Base-by-base conservation (phyloP, 768 basidiomycete species). In the Brasilioporus rufonigricans region DNA sequence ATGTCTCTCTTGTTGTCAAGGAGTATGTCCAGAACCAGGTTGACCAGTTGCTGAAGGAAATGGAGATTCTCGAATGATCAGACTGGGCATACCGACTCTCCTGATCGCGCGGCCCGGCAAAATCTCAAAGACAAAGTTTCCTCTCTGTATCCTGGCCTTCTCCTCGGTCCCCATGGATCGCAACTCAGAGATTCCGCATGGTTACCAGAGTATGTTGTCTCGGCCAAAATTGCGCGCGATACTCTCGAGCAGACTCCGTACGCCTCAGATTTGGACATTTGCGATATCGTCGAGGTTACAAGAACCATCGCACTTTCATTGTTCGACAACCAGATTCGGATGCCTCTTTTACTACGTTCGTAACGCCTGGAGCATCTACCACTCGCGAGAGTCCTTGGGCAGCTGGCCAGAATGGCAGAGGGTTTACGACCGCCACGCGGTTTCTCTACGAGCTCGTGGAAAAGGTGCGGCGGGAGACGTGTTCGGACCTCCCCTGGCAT, bases 331-430 rank as follows among this genome's bases (percentile, higher is more conserved):
- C 55, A 57, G 55, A 61, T 13, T 38, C 40, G 19, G 49, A 57
- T 36, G 48, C 55, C 18, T 38, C 48, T 43, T 44, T 41, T 32
- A 6, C 48, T 5, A 61, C 60, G 7, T 61, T 61, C 33, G 44
- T 64, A 31, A 56, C 50, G 8, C 43, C 53, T 27, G 59, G 62
- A n/a, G 39, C 48, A n/a, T 50, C 55, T 39, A 64, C 57, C 19
- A 62, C 55, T 31, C 54, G 62, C 21, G 49, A 50, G 26, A 63
- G 55, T 29, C 45, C 48, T 14, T 63, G 53, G 54, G 58, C 55
- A 18, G 52, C 57, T 11, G 61, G 62, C 21, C 62, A 63, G 44
- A 63, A 63, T 27, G 55, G 58, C 32, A 56, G 29, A 11, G 55
- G 58, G 2, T 60, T 63, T 43, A 50, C 56, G 39, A 47, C 55